Base-by-base conservation (phyloP, 768 basidiomycete genomes). In the Galerina sulciceps region DNA sequence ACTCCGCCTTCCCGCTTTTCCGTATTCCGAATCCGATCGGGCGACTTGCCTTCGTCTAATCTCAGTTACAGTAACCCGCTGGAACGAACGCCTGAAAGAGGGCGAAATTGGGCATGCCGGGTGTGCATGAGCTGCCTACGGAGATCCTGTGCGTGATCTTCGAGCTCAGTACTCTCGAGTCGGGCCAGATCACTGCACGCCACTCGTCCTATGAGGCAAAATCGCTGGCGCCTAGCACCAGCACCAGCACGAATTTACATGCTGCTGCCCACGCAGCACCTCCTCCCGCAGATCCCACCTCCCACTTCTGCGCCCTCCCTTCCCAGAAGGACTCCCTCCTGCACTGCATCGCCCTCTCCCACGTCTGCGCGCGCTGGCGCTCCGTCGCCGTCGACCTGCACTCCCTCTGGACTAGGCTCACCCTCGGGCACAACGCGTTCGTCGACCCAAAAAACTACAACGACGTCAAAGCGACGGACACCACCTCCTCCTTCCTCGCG, bases 91-190 rank as follows among this genome's bases (percentile, higher is more conserved):
- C 9, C 13, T 17, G 17, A 42, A 20, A 10, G 8, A 9, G 14
- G 52, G 22, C 40, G 26, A 31, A 17, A 34, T 26, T 10, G 13
- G 23, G 38, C 11, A 55, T 54, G 53, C 23, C 49, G 35, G 34
- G 17, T 23, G 42, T 38, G 6, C 47, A 60, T 13, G 44, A 46
- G 1, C 59, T 60, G 3, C 59, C 59, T 6, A 55, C 59, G 34
- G 59, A 60, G 34, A 56, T 60, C 14, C 42, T 60, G 6, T 60
- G 55, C 14, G 38, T 49, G 18, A 60, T 60, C 36, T 60, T 60
- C 44, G 55, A 57, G 17, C 37, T 56, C n/a, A 56, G 54, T 22
- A 13, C 23, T 37, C 1, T 22, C 10, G 51, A 47, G 6, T 23
- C 26, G 14, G 15, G 18, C n/a, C 37, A 10, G 18, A 3, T 36